Evolutionary conservation across 305 asterid genomes (phyloP).

Genomic region (Petunia hybrid): DNA sequence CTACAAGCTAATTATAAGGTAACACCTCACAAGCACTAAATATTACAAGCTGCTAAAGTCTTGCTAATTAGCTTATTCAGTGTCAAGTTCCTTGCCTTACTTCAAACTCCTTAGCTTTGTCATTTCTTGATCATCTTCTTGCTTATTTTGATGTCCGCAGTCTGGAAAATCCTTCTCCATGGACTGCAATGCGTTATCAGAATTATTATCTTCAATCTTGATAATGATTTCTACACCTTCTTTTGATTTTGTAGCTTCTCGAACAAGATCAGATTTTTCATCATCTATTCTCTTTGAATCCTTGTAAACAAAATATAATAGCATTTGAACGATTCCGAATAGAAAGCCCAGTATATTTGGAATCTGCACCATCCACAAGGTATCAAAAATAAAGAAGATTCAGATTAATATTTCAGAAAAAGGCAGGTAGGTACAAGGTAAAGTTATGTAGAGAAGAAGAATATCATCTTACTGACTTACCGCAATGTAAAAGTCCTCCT

Average conservation of each 20-base stretch:
- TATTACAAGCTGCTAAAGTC: not conserved
- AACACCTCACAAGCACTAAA: not conserved
- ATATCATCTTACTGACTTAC: conserved; percentile 45
- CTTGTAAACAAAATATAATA: conserved; percentile 62
- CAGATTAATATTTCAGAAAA: not conserved
- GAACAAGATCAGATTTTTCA: conserved; percentile 33
- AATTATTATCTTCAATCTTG: conserved; percentile 9
- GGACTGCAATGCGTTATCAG: not conserved
- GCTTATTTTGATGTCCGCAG: not conserved
- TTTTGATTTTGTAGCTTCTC: conserved; percentile 33
- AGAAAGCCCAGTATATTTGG: conserved; percentile 69
- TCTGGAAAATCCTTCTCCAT: not conserved
- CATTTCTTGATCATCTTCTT: conserved; percentile 1
- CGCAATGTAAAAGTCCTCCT: conserved; percentile 67
- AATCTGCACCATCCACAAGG: conserved; percentile 41
- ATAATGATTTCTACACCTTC: conserved; percentile 33
- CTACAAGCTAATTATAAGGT: not conserved
- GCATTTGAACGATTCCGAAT: conserved; percentile 67
- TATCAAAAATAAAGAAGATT: conserved; percentile 6
- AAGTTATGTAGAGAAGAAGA: not conserved
- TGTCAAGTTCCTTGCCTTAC: not conserved
- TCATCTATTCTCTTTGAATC: conserved; percentile 37
- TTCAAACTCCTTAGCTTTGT: not conserved
- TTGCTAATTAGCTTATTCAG: not conserved
- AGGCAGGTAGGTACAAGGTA: not conserved